Evolutionary conservation across 2,329 filamentous ascomycete species (phyloP), one percentile per base, ranked within the genome.

Genomic region (Phaeoacremonium minimum): DNA sequence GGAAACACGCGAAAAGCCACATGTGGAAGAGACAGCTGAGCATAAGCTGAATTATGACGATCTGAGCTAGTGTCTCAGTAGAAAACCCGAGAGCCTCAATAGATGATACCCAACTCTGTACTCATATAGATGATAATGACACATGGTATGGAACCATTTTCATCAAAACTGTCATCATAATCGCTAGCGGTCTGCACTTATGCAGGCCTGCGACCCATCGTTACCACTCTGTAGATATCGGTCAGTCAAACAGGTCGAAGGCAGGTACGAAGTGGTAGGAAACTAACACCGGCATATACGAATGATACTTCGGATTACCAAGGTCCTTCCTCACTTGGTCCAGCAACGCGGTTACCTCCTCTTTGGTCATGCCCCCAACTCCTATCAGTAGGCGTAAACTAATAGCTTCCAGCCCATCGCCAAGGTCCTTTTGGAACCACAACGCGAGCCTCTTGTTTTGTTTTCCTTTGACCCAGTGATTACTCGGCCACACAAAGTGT

Each of bases 391-490:
- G 47, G 29, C 50, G 56, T 36, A 62, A 45, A 28, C 50, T 58
- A 40, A 60, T 53, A 4, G 39, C 56, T 26, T 62, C 54, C 13
- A 58, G 33, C 2, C 55, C 56, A 4, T 43, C 42, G 12, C 51
- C 40, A 45, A 58, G 45, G 30, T 56, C 52, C 41, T 54, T 50
- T 36, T 50, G 48, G 37, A 51, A 53, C 29, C 51, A 56, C 22
- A 45, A 43, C 8, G 58, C 58, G 15, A 61, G 41, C 7, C 52
- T 51, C 47, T 61, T 61, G 39, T 54, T 49, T 43, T 58, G 54
- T 17, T 38, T 42, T 7, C 58, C 57, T 18, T 56, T 53, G 6
- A 58, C 53, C 59, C 59, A 63, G 6, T 52, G 52, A n/a, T 53
- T 58, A 11, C 54, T 55, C 1, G 58, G 57, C 44, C 56, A 55